Base-by-base conservation (phyloP, 306 rosid genomes). In the Sphenostylis stenocarpa region DNA sequence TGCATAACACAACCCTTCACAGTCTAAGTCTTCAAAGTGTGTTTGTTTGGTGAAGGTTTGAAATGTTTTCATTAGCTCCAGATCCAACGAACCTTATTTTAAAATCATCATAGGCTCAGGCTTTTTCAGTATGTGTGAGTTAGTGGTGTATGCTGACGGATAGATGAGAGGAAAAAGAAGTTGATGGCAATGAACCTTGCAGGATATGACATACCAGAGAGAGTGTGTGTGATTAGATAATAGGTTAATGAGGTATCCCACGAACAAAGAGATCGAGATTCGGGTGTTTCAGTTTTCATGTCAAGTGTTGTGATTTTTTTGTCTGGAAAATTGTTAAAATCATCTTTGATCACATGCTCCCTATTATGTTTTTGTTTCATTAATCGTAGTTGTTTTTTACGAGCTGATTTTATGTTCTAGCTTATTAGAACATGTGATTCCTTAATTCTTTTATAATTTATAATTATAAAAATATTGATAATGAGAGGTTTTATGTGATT, bases 1-100 rank as follows among this genome's bases (percentile, higher is more conserved):
- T 33, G 58, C 73, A 55, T 38, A 63, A 71, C 73, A 55, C 39
- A 63, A 77, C 23, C 73, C 39, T 72, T 55, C 72, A 57, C 43
- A 9, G 19, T 44, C n/a, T 7, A 47, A 72, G 72, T 55, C 53
- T 34, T 56, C 47, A 43, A 64, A 36, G 70, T 17, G 43, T 48
- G 1, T 68, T 9, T 45, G 26, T 61, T 53, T 70, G 31, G 20
- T 15, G 31, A 33, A 6, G 8, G 47, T 31, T 63, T 43, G 1
- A 60, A 12, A 3, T 19, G 3, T 49, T n/a, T 21, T 48, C 53
- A 21, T 21, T 33, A 57, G 20, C 26, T 58, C 26, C 19, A 48
- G 43, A 60, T 68, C 29, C 57, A 75, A 49, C 16, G 68, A 69
- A 69, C 12, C 68, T n/a, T 57, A 4, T n/a, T 20, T 26, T 36